A percentile compares a stretch with the other conserved stretches of the same genome.
phyloP scores from a whole-genome alignment of 1,139 yeast genomes.

The Saccharomyces hybrid region DNA sequence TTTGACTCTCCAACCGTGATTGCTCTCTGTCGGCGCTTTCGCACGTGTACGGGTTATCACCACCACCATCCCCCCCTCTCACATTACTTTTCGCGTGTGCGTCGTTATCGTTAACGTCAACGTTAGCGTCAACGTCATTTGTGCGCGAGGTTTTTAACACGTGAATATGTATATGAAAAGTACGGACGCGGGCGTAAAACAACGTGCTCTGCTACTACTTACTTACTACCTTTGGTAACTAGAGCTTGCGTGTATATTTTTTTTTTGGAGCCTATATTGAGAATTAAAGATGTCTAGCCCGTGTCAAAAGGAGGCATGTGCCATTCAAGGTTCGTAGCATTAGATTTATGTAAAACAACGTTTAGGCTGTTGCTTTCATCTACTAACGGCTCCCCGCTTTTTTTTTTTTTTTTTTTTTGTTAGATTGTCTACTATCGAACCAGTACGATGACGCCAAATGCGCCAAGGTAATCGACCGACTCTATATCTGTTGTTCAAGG shows the following conservation, averaged over 20 bases:
- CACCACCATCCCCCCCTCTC: background rate
- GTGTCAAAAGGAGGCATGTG: constrained; percentile 64
- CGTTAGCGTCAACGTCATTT: background rate
- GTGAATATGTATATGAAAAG: background rate
- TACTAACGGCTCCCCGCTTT: constrained; percentile 1
- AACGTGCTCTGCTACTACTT: background rate
- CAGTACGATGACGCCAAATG: constrained; percentile 60
- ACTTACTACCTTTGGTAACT: background rate
- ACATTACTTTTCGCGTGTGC: background rate
- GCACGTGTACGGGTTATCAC: background rate
- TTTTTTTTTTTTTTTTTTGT: background rate
- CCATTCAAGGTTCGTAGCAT: constrained; percentile 46
- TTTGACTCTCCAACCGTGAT: background rate
- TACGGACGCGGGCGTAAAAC: background rate
- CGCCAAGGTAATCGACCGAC: constrained; percentile 47
- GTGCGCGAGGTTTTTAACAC: background rate
- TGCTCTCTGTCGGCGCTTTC: background rate
- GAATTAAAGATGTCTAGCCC: constrained; percentile 26
- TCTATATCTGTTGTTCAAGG: constrained; percentile 53
- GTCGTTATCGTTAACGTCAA: background rate
- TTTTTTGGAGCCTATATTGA: background rate
- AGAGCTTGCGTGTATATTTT: background rate
- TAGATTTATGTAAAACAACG: background rate
- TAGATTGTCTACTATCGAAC: constrained; percentile 44
- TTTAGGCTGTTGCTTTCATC: background rate